Conservation (phyloP, 2,329 filamentous ascomycete species). For the Ceratocystis eucalypticola region DNA sequence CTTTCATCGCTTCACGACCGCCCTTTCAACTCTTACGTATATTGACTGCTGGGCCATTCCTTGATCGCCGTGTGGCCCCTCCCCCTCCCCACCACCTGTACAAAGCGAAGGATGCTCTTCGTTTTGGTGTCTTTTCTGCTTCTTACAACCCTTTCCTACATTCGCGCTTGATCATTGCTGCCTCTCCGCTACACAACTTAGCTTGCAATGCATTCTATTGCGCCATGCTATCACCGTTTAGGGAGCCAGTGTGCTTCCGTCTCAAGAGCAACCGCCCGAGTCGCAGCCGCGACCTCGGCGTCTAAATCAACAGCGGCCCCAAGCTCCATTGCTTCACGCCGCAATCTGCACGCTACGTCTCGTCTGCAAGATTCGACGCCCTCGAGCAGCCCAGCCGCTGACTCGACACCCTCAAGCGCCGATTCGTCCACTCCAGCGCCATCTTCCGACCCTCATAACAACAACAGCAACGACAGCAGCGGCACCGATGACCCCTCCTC, state of each 20-base stretch:
- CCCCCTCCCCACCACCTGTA: neutral
- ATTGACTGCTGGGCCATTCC: neutral
- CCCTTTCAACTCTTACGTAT: neutral
- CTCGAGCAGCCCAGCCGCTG: neutral
- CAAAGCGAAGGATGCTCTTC: neutral
- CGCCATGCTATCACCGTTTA: conserved; percentile 11
- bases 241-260: neutral
- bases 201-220: neutral
- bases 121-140: neutral
- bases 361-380: neutral
- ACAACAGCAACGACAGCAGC: neutral
- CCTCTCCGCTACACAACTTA: neutral
- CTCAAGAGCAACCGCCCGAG: neutral
- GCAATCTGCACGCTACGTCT: neutral
- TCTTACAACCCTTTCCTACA: neutral
- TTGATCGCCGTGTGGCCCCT: neutral
- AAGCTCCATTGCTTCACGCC: neutral
- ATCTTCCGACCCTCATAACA: neutral
- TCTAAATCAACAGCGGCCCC: neutral
- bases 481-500: neutral
- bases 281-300: neutral
- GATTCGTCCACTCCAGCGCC: neutral
- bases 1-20: too few relatives aligned
- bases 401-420: neutral
- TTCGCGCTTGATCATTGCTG: neutral